phyloP scores from a whole-genome alignment of 2,329 filamentous ascomycete genomes.

The Grosmannia clavigera region DNA sequence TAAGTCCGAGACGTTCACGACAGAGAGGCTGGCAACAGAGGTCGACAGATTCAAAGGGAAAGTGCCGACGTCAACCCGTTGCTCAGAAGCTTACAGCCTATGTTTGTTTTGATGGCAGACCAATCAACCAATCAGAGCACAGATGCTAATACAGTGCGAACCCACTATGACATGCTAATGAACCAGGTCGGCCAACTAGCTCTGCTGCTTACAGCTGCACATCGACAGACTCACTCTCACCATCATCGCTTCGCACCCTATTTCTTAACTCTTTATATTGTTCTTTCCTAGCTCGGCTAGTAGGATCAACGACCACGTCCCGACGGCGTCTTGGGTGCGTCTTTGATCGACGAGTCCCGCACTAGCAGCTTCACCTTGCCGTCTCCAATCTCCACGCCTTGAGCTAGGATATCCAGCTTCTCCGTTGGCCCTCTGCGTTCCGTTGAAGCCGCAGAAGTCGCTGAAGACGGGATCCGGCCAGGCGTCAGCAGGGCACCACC shows the following conservation, averaged over 20 bases:
- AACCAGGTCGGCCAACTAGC: not conserved
- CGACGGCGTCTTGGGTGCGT: constrained; percentile 34
- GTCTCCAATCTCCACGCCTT: constrained; percentile 56
- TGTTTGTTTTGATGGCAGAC: not conserved
- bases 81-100: not conserved
- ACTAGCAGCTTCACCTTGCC: constrained; percentile 55
- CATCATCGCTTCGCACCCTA: too few species aligned
- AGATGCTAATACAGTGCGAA: not conserved
- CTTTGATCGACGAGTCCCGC: constrained; percentile 30
- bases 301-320: not conserved
- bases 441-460: not conserved
- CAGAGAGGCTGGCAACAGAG: too few species aligned
- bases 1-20: not conserved
- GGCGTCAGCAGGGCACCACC: not conserved
- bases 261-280: not conserved
- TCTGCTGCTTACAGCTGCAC: not conserved
- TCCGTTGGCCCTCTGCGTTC: constrained; percentile 14
- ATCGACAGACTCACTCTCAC: not conserved
- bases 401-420: constrained; percentile 45
- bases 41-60: too few species aligned
- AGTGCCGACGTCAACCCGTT: not conserved
- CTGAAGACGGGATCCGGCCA: not conserved
- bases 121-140: not conserved
- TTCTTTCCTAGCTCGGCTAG: not conserved
- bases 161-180: not conserved